Evolutionary conservation across 2,329 filamentous ascomycete genomes (phyloP).

Genomic region (Ophiostoma montium): DNA sequence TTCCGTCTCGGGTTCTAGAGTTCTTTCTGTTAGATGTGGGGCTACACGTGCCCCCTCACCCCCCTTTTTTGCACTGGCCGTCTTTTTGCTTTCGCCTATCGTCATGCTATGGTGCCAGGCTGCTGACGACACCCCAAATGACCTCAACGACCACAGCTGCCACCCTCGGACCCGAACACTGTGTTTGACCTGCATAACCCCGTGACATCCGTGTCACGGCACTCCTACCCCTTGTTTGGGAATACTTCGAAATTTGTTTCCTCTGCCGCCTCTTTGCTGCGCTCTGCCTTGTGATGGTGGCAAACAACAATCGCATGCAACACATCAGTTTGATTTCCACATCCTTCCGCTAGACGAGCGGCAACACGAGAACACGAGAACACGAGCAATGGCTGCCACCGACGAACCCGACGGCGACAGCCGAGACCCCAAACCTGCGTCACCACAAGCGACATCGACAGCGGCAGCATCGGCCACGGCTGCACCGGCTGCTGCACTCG

Average conservation of each 20-base stretch:
- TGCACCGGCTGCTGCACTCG: background rate
- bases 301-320: no score
- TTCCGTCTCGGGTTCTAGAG: no score
- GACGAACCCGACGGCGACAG: conserved; percentile 5
- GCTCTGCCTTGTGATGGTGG: background rate
- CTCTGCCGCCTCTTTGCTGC: background rate
- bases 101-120: background rate
- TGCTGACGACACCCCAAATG: background rate
- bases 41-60: conserved; percentile 7
- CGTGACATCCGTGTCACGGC: background rate
- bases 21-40: conserved; percentile 6
- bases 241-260: background rate
- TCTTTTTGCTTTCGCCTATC: background rate
- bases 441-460: background rate
- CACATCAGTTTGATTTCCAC: background rate
- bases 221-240: background rate
- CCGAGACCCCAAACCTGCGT: background rate
- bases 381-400: conserved; percentile 7
- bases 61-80: conserved; percentile 1
- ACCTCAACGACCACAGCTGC: background rate
- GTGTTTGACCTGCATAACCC: background rate
- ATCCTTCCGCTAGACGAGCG: background rate
- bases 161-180: background rate
- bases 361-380: background rate
- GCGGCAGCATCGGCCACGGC: background rate